Evolutionary conservation across 2,329 filamentous ascomycete species (phyloP).

Genomic region (Zymoseptoria pseudotritici): DNA sequence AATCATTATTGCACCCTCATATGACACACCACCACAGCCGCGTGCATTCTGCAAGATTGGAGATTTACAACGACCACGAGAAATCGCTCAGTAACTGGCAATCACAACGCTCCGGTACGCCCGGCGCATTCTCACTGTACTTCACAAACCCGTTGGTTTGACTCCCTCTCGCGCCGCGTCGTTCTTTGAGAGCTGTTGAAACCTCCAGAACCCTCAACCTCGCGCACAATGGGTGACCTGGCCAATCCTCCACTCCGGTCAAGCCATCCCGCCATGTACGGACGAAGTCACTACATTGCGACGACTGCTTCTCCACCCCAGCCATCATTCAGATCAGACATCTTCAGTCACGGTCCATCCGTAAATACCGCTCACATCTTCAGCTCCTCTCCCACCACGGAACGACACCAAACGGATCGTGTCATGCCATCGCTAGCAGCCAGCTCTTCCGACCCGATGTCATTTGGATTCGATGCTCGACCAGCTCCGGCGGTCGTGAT

Average conservation of each 20-base stretch:
- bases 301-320: conserved; percentile 16
- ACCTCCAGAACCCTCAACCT: background rate
- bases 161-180: background rate
- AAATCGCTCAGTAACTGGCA: background rate
- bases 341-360: conserved; percentile 27
- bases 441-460: conserved; percentile 19
- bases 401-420: conserved; percentile 34
- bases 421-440: conserved; percentile 21
- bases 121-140: background rate
- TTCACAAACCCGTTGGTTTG: background rate
- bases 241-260: conserved; percentile 8
- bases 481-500: conserved; percentile 42
- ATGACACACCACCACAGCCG: background rate
- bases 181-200: background rate
- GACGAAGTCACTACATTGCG: conserved; percentile 12
- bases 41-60: background rate
- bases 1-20: background rate
- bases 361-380: conserved; percentile 30
- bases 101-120: background rate
- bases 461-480: conserved; percentile 14
- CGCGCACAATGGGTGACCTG: conserved; percentile 14
- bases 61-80: background rate
- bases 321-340: conserved; percentile 26
- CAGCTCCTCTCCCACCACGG: conserved; percentile 35
- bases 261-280: conserved; percentile 13